phyloP scores from a whole-genome alignment of 805 yeast species.

The Naumovozyma baii region DNA sequence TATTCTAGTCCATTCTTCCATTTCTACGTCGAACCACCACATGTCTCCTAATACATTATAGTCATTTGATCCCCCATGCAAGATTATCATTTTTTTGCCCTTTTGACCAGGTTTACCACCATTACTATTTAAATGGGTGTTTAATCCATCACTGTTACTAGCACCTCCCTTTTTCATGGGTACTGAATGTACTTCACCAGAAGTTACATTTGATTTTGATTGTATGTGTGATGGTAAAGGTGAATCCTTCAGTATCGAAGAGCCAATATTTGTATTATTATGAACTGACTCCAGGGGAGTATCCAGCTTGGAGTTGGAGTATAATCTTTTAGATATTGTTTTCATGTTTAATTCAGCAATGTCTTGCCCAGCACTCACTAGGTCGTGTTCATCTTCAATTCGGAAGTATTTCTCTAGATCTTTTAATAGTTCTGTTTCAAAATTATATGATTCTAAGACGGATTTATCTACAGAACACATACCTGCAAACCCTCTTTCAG shows the following conservation, averaged over 20 bases:
- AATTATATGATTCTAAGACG: conserved; percentile 1
- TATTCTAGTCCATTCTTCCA: conserved; percentile 34
- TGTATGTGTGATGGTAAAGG: background rate
- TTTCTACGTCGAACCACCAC: conserved; percentile 41
- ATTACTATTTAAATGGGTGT: background rate
- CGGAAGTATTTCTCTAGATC: conserved; percentile 6
- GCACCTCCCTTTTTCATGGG: background rate
- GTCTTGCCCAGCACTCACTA: background rate
- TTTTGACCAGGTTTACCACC: background rate
- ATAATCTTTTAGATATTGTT: background rate
- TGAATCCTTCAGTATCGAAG: background rate
- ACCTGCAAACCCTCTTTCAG: conserved; percentile 30
- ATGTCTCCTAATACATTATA: conserved; percentile 35
- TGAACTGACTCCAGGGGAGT: background rate
- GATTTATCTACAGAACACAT: conserved; percentile 12
- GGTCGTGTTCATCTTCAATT: background rate
- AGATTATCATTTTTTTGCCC: conserved; percentile 5
- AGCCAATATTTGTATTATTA: background rate
- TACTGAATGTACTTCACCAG: background rate
- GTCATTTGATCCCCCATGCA: conserved; percentile 34
- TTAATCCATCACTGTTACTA: background rate
- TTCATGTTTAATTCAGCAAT: background rate
- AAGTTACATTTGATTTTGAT: background rate
- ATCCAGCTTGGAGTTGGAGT: background rate
- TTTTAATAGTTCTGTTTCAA: conserved; percentile 5